Percentiles rank a stretch among this genome's conserved stretches.
phyloP scores from a whole-genome alignment of 163 green algal genomes.

The Chloromonas sp. region DNA sequence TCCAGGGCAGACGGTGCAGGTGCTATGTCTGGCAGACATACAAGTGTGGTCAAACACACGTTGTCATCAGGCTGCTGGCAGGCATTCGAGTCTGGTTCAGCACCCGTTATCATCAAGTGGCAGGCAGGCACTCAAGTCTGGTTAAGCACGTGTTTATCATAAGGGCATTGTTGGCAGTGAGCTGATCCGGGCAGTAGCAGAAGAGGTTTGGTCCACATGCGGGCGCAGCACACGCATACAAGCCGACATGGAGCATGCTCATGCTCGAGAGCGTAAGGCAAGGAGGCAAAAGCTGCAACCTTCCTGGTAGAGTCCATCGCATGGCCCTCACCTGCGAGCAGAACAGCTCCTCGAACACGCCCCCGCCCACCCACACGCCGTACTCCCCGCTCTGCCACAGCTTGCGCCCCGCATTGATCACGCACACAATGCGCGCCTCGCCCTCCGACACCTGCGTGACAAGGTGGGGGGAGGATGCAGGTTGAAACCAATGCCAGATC shows the following conservation, averaged over 20 bases:
- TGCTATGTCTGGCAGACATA: not conserved
- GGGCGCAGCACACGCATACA: not conserved
- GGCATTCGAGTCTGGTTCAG: no score
- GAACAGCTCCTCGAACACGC: conserved; percentile 36
- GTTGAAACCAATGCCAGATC: no score
- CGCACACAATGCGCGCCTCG: conserved; percentile 31
- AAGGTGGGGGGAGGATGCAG: no score
- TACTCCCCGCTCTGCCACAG: conserved; percentile 35
- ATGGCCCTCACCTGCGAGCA: conserved; percentile 22
- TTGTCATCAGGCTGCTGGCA: no score
- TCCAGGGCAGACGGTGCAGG: not conserved
- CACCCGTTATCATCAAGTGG: no score
- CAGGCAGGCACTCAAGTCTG: no score
- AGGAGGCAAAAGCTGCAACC: no score
- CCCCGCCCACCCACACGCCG: conserved; percentile 37
- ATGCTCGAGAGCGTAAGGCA: no score
- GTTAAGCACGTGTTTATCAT: no score
- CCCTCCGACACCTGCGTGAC: conserved; percentile 23
- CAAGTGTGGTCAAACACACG: not conserved
- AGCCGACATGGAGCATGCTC: not conserved
- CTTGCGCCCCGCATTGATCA: conserved; percentile 44
- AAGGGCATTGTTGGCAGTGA: no score
- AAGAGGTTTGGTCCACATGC: not conserved
- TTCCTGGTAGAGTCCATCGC: no score
- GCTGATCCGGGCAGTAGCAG: not conserved